Evolutionary conservation across 2,329 filamentous ascomycete species (phyloP), one percentile per base, ranked within the genome.

Genomic region (Pseudocercospora fijiensis): DNA sequence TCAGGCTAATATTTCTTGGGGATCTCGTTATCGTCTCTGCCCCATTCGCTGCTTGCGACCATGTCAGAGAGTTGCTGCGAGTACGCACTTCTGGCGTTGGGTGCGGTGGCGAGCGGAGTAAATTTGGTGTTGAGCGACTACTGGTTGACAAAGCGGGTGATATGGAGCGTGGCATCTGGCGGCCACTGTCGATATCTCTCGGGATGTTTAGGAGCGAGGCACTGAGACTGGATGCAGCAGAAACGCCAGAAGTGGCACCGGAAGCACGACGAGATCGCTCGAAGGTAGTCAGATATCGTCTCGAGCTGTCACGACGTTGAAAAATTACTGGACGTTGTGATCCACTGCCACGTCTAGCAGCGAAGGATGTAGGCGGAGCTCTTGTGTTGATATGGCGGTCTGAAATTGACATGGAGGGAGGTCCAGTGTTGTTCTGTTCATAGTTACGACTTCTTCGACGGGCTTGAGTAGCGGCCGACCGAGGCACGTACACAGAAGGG

Each of bases 321-420:
- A 67, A 62, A 1, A 65, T 45, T 4, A 67, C 64, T 28, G 56
- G 60, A 28, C 66, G 41, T 8, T 67, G 69, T 10, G 66, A 56
- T 3, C 45, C 61, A 56, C 66, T 67, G 49, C 58, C 63, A 28
- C 64, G 65, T 28, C 69, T 61, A n/a, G 45, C 28, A 13, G 41
- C 52, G 11, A 62, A 37, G 16, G 58, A 18, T 11, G 57, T 28
- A 26, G 33, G 27, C 10, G 60, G 68, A 20, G 64, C 68, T 5
- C 64, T 65, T 2, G 71, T 63, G 11, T 70, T 33, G 10, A 70
- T 70, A 49, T 71, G 71, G 6, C 71, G 65, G 26, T 72, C 72
- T 2, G 70, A 55, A 51, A 66, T 65, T n/a, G 68, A 59, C 20
- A 33, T 10, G 7, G 49, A 37, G 11, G 51, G 37, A 9, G 24